Percentiles rank a stretch among this genome's conserved stretches.
Conservation (phyloP, 164 flowering plant genomes). For the Cinnamomum micranthum region DNA sequence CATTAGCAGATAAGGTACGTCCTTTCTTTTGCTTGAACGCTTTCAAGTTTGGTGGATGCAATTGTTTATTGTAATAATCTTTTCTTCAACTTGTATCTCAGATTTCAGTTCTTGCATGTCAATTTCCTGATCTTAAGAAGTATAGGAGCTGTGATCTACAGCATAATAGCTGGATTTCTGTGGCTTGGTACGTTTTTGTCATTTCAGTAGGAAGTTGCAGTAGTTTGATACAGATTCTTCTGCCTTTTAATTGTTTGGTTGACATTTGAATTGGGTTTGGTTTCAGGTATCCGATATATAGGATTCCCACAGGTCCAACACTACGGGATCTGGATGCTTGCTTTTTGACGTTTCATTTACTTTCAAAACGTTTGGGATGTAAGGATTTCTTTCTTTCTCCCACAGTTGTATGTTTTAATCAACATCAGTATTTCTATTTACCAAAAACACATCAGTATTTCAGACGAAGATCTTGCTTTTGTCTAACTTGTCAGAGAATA, state of each 20-base stretch:
- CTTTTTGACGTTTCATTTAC: slow-evolving; percentile 61
- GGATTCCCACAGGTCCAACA: slow-evolving; percentile 74
- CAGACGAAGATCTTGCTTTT: background rate
- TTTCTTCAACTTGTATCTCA: slow-evolving; percentile 21
- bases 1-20: slow-evolving; percentile 64
- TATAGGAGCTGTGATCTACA: slow-evolving; percentile 67
- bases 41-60: slow-evolving; percentile 1
- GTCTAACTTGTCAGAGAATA: background rate
- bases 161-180: slow-evolving; percentile 74
- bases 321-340: slow-evolving; percentile 64
- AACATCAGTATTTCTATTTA: background rate
- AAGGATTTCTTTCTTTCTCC: slow-evolving; percentile 17
- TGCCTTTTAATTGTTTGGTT: background rate
- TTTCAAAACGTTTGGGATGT: slow-evolving; percentile 54
- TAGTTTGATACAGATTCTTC: background rate
- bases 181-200: slow-evolving; percentile 55
- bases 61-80: background rate
- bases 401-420: background rate
- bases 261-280: slow-evolving; percentile 2
- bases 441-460: background rate
- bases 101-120: slow-evolving; percentile 48
- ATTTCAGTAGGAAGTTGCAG: background rate
- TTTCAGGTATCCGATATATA: slow-evolving; percentile 84
- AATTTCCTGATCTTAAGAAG: slow-evolving; percentile 45
- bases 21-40: background rate